These are phyloP conservation scores for Trametes maxima DNA, from an alignment of 768 basidiomycete genomes.

Conservation along the genomic window DNA sequence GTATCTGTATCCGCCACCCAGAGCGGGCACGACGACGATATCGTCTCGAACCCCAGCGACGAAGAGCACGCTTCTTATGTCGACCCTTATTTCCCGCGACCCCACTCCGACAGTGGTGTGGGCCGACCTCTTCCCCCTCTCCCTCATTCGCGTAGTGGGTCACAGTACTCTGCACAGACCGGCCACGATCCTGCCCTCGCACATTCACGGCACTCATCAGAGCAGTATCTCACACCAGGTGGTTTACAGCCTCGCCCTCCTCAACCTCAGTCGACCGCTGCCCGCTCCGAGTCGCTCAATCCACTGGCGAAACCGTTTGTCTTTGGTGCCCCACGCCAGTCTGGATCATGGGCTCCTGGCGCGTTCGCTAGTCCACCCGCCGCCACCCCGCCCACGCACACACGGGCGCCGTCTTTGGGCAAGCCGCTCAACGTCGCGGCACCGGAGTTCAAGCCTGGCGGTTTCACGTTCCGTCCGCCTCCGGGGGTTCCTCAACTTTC, in stretches of 20 bases:
- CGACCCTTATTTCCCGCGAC: slow-evolving; percentile 35
- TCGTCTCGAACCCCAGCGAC: slow-evolving; percentile 87
- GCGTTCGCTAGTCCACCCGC: slow-evolving; percentile 30
- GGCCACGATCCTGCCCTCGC: slow-evolving; percentile 60
- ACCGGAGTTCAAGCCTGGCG: slow-evolving; percentile 76
- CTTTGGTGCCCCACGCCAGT: slow-evolving; percentile 54
- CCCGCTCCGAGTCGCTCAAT: slow-evolving; percentile 52
- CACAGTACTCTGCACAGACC: slow-evolving; percentile 52
- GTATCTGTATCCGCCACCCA: slow-evolving; percentile 28
- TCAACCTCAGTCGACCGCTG: slow-evolving; percentile 14
- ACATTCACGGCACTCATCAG: slow-evolving; percentile 58
- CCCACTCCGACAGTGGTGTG: slow-evolving; percentile 45
- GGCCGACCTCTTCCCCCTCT: slow-evolving; percentile 59
- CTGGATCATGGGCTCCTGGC: slow-evolving; percentile 37
- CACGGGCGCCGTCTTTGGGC: slow-evolving; percentile 50
- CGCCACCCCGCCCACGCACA: slow-evolving; percentile 41
- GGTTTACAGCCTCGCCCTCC: slow-evolving; percentile 26
- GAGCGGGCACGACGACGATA: slow-evolving; percentile 50
- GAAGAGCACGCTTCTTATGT: slow-evolving; percentile 45
- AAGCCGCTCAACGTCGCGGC: slow-evolving; percentile 81
- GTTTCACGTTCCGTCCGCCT: slow-evolving; percentile 79
- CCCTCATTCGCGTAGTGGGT: slow-evolving; percentile 66
- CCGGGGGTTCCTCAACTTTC: slow-evolving; percentile 64
- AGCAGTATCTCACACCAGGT: slow-evolving; percentile 41
- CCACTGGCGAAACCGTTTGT: slow-evolving; percentile 85